Base-by-base conservation (phyloP, 495 filamentous ascomycete genomes). In the Trichoderma gamsii region DNA sequence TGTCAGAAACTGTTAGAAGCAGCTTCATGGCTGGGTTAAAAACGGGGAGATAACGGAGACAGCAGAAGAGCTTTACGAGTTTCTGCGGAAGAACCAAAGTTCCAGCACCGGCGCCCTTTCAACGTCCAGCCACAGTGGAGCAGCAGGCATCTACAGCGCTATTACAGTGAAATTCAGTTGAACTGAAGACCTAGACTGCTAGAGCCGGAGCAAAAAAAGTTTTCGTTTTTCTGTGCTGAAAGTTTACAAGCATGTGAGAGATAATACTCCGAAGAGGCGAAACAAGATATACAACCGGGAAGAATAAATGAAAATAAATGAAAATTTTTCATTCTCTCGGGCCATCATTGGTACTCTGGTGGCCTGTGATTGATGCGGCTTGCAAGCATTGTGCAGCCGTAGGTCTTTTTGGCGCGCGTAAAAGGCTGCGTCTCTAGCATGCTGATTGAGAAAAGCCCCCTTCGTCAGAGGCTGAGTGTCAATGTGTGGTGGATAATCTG, bases 1-100 rank as follows among this genome's bases (percentile, higher is more conserved):
- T 61, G 56, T 32, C 9, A 21, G 56, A 61, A 32, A 15, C 23
- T 25, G 56, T 61, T 29, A 61, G 56, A 59, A 27, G 51, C 16
- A 15, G 11, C 21, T 56, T 23, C 8, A 23, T 4, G 16, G 16
- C n/a, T 27, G 9, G 12, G 18, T 38, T 38, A 61, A 32, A 61
- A 61, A 61, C 56, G 56, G 56, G 25, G 56, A 32, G 11, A 29
- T 61, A 61, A 61, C 56, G 56, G 56, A 61, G 11, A 11, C 21
- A 4, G 4, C 16, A n/a, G 51, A 52, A 21, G 49, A 11, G 9
- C 11, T 44, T 44, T 16, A 4, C 18, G 12, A 16, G 3, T 25
- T 6, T 21, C 18, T 56, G 29, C 56, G 56, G 56, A 61, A 61
- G 11, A 61, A 61, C 13, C 12, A 13, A 15, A 32, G 4, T 61